Percentiles rank a stretch among this genome's conserved stretches.
Evolutionary conservation across 2,329 filamentous ascomycete genomes (phyloP).

Genomic region (Penicillium expansum): DNA sequence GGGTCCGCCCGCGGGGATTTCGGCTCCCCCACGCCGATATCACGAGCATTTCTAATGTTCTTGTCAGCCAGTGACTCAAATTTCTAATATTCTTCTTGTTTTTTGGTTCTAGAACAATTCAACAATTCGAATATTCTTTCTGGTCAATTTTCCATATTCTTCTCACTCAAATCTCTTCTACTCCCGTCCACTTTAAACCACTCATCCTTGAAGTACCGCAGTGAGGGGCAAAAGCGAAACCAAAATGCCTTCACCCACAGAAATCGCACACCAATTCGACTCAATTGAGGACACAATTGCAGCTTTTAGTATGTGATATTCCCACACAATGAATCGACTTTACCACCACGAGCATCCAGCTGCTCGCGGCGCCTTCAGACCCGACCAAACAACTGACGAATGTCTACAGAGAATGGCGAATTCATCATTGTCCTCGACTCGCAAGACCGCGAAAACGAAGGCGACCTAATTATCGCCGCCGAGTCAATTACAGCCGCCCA

Average conservation of each 20-base stretch:
- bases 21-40: slow-evolving; percentile 22
- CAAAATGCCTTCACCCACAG: slow-evolving; percentile 36
- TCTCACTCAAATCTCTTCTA: not conserved
- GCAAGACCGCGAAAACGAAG: slow-evolving; percentile 91
- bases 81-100: not conserved
- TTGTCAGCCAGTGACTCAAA: slow-evolving; percentile 21
- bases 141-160: not conserved
- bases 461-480: slow-evolving; percentile 93
- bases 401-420: slow-evolving; percentile 65
- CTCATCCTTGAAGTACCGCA: slow-evolving; percentile 15
- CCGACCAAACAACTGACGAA: slow-evolving; percentile 15
- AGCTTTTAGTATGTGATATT: slow-evolving; percentile 40
- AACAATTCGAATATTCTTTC: not conserved
- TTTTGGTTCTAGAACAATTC: not conserved
- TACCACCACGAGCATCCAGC: not conserved
- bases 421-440: slow-evolving; percentile 97
- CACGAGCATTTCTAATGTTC: slow-evolving; percentile 27
- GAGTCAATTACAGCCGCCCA: slow-evolving; percentile 79
- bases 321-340: not conserved
- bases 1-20: slow-evolving; percentile 8
- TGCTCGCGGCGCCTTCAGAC: not conserved
- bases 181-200: not conserved
- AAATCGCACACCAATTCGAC: slow-evolving; percentile 38
- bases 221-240: slow-evolving; percentile 26
- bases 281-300: slow-evolving; percentile 44